Percentiles rank a stretch among this genome's conserved stretches.
Evolutionary conservation across 192 early-diverging fungal genomes (phyloP).

Genomic region (Backusella liffmaniae): DNA sequence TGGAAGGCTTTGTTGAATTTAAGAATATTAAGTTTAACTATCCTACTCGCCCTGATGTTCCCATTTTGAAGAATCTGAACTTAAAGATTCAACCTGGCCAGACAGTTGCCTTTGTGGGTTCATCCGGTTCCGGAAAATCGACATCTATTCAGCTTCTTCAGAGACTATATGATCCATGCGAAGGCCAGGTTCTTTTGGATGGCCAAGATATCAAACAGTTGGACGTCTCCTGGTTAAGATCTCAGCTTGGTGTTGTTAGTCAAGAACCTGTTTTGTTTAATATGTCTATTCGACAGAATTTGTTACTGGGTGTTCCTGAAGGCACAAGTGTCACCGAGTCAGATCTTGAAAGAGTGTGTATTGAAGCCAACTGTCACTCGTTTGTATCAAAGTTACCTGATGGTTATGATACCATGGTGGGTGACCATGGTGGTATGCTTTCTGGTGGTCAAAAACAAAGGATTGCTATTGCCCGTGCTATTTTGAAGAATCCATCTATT

Average conservation of each 20-base stretch:
- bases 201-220: conserved; percentile 68
- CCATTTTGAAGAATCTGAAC: conserved; percentile 66
- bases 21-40: conserved; percentile 77
- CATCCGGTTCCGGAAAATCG: conserved; percentile 81
- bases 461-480: conserved; percentile 90
- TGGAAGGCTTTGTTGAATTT: conserved; percentile 70
- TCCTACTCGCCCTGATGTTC: conserved; percentile 79
- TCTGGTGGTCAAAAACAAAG: conserved; percentile 96
- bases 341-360: conserved; percentile 68
- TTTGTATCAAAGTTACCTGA: conserved; percentile 85
- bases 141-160: conserved; percentile 85
- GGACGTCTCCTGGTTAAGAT: conserved; percentile 79
- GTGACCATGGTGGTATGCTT: conserved; percentile 70
- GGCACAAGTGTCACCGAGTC: conserved; percentile 36
- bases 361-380: conserved; percentile 70
- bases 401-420: conserved; percentile 79
- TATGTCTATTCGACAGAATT: conserved; percentile 72
- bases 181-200: conserved; percentile 66
- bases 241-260: conserved; percentile 82
- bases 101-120: conserved; percentile 86
- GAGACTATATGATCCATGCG: conserved; percentile 73
- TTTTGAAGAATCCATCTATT: conserved; percentile 83
- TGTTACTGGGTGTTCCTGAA: conserved; percentile 55
- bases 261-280: conserved; percentile 92
- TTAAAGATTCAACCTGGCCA: conserved; percentile 70